Percentiles rank a stretch among this genome's conserved stretches.
Conservation (phyloP, 441 rosid species). For the Brassica hybrid region DNA sequence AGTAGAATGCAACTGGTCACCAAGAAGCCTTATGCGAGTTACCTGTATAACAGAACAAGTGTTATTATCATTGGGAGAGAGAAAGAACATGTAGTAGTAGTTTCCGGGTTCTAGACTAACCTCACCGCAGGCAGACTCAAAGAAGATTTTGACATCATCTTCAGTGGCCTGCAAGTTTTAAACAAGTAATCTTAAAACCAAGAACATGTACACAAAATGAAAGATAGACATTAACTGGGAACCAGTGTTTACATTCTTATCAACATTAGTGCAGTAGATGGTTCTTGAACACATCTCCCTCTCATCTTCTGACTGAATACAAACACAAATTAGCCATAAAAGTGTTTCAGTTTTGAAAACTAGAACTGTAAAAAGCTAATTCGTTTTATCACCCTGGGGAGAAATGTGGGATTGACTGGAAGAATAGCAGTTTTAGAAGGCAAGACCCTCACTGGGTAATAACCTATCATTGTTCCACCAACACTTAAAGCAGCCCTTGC, state of each 20-base stretch:
- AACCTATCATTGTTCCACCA: constrained; percentile 62
- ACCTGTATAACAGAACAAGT: constrained; percentile 41
- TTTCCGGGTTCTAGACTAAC: constrained; percentile 36
- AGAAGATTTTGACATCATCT: constrained; percentile 56
- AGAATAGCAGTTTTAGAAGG: constrained; percentile 73
- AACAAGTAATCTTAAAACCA: neutral
- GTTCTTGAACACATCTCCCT: constrained; percentile 70
- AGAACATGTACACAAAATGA: neutral
- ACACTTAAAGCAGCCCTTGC: constrained; percentile 58
- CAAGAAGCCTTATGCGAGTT: constrained; percentile 63
- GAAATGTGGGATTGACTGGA: constrained; percentile 66
- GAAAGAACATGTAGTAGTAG: neutral
- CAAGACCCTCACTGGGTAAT: constrained; percentile 63
- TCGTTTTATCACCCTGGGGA: constrained; percentile 58
- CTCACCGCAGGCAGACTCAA: constrained; percentile 60
- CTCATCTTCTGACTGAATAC: constrained; percentile 64
- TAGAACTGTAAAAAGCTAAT: too few relatives aligned
- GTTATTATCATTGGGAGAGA: neutral
- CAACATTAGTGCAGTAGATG: constrained; percentile 66
- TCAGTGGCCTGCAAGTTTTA: constrained; percentile 50
- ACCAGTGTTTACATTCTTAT: constrained; percentile 48
- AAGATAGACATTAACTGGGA: neutral
- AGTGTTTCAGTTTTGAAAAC: neutral
- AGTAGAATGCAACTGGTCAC: constrained; percentile 63
- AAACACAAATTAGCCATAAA: constrained; percentile 6